These are phyloP conservation scores for Corymbia citriodora DNA, from an alignment of 441 rosid genomes.

Conservation along the genomic window DNA sequence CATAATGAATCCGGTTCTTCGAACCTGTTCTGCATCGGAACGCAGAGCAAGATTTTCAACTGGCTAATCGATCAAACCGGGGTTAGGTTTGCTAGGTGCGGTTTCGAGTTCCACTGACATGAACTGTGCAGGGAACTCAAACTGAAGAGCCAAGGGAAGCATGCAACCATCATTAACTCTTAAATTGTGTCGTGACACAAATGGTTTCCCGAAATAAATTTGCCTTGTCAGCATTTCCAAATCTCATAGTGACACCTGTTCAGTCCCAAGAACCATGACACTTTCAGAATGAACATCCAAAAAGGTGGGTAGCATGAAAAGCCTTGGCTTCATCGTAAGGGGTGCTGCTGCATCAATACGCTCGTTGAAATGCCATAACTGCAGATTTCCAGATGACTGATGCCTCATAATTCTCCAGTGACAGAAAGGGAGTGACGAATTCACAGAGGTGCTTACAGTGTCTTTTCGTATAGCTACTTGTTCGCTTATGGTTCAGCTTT, in stretches of 20 bases:
- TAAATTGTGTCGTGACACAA: background rate
- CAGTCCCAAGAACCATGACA: background rate
- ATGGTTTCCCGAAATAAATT: background rate
- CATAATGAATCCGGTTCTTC: background rate
- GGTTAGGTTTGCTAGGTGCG: background rate
- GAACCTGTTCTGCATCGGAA: background rate
- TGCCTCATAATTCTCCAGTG: background rate
- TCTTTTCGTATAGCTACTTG: background rate
- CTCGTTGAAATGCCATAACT: background rate
- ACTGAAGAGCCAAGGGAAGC: background rate
- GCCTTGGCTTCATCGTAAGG: background rate
- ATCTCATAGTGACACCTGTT: background rate
- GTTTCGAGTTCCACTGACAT: background rate
- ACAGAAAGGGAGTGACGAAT: background rate
- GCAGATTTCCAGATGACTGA: background rate
- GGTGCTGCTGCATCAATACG: background rate
- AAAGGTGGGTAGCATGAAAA: background rate
- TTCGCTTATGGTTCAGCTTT: conserved; percentile 49
- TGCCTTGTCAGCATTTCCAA: background rate
- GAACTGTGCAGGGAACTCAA: background rate
- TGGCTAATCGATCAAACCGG: background rate
- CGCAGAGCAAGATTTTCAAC: background rate
- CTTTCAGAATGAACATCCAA: background rate
- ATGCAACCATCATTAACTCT: background rate
- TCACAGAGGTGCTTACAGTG: background rate